phyloP scores from a whole-genome alignment of 306 rosid genomes.

The Citrullus colocynthis region DNA sequence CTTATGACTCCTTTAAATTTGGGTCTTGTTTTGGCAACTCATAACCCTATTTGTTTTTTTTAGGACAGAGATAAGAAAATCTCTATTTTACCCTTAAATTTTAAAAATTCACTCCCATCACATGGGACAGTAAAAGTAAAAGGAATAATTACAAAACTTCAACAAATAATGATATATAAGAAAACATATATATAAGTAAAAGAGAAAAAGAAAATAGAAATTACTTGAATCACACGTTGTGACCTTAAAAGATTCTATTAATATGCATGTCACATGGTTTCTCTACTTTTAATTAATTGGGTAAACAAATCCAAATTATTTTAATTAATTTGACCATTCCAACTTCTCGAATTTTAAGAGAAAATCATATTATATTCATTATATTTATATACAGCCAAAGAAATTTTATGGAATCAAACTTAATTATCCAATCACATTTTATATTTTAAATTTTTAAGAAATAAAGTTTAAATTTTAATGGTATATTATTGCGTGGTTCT shows the following conservation, averaged over 20 bases:
- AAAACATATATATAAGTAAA: neutral
- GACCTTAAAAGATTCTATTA: neutral
- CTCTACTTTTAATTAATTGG: neutral
- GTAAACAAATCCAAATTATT: neutral
- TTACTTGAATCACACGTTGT: neutral
- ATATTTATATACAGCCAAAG: neutral
- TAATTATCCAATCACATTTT: neutral
- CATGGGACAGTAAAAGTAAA: neutral
- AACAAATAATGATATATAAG: neutral
- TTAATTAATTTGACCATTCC: constrained; percentile 10
- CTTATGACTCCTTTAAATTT: too few species aligned
- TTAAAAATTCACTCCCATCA: too few species aligned
- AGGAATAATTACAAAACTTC: neutral
- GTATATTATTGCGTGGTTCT: neutral
- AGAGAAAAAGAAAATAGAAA: neutral
- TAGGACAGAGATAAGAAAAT: too few species aligned
- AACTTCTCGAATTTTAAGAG: constrained; percentile 6
- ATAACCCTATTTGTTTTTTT: too few species aligned
- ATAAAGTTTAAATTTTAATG: neutral
- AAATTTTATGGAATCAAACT: neutral
- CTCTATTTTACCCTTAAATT: too few species aligned
- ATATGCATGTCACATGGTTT: neutral
- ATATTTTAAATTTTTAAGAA: neutral
- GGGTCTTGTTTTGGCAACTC: too few species aligned
- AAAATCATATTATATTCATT: neutral